These are phyloP conservation scores for Radiomyces spectabilis DNA, from an alignment of 192 early-diverging fungal species.

Conservation along the genomic window DNA sequence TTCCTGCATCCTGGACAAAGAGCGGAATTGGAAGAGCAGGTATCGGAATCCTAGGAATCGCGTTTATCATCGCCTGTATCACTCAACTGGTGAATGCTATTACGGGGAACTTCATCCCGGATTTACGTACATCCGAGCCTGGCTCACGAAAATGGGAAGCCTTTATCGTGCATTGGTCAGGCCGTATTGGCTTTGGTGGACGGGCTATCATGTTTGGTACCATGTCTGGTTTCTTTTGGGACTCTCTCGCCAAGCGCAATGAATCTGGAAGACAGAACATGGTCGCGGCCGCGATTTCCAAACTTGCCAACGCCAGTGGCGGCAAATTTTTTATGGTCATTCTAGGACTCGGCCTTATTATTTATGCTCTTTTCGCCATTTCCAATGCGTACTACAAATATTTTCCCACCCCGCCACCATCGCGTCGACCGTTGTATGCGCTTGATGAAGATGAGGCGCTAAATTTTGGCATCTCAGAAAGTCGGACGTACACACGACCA, in stretches of 20 bases:
- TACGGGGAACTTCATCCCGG: constrained; percentile 25
- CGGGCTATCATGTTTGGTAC: constrained; percentile 36
- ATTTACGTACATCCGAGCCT: constrained; percentile 13
- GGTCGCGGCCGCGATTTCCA: constrained; percentile 19
- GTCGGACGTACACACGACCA: too few relatives aligned
- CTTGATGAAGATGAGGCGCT: too few relatives aligned
- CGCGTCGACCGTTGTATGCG: background rate
- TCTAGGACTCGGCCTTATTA: constrained; percentile 18
- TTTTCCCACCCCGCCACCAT: constrained; percentile 28
- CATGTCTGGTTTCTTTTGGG: constrained; percentile 29
- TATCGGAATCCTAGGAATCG: constrained; percentile 27
- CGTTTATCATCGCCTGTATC: constrained; percentile 34
- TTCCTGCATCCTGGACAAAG: constrained; percentile 26
- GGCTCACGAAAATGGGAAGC: constrained; percentile 17
- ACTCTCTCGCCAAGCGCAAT: constrained; percentile 9
- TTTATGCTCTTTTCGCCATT: constrained; percentile 28
- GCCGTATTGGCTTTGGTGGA: constrained; percentile 36
- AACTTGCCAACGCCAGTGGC: constrained; percentile 14
- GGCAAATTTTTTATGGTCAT: constrained; percentile 22
- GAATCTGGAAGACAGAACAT: constrained; percentile 17
- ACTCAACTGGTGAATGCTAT: constrained; percentile 37
- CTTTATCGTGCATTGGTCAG: constrained; percentile 19
- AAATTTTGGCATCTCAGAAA: too few relatives aligned
- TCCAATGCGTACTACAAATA: constrained; percentile 29
- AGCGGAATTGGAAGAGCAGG: constrained; percentile 17